These are phyloP conservation scores for Aspergillus sp. DNA, from an alignment of 2,329 filamentous ascomycete species.

Conservation along the genomic window DNA sequence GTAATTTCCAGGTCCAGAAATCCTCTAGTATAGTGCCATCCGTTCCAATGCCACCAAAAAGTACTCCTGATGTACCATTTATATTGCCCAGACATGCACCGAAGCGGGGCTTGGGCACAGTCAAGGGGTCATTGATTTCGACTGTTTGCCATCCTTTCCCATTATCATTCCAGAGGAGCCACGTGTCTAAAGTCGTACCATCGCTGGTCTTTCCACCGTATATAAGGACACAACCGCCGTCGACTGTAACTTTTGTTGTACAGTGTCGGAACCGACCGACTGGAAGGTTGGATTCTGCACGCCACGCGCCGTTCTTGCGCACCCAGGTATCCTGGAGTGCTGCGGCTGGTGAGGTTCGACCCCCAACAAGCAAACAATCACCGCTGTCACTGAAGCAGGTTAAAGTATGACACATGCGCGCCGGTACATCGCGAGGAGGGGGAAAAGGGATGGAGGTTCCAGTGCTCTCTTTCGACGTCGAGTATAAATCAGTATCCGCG, in stretches of 20 bases:
- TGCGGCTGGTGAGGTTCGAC: constrained; percentile 71
- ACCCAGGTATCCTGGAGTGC: constrained; percentile 76
- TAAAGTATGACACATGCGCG: constrained; percentile 73
- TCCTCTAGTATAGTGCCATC: constrained; percentile 64
- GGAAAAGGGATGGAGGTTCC: constrained; percentile 47
- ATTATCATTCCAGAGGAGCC: constrained; percentile 54
- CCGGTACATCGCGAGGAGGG: constrained; percentile 30
- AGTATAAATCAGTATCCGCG: constrained; percentile 48
- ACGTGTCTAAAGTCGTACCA: constrained; percentile 51
- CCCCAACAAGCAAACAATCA: constrained; percentile 69
- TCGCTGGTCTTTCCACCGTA: constrained; percentile 61
- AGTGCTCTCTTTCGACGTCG: constrained; percentile 49
- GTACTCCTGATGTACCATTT: constrained; percentile 55
- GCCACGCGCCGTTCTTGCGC: constrained; percentile 64
- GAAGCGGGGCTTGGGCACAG: constrained; percentile 53
- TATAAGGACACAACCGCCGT: constrained; percentile 52
- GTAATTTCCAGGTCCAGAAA: constrained; percentile 65
- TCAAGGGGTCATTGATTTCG: constrained; percentile 24
- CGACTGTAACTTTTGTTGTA: constrained; percentile 49
- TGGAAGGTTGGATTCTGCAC: constrained; percentile 64
- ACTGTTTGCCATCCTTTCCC: constrained; percentile 53
- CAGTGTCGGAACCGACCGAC: constrained; percentile 74
- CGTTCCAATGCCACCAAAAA: constrained; percentile 69
- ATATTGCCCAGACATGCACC: constrained; percentile 51
- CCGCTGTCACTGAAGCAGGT: constrained; percentile 59